Base-by-base conservation (phyloP, 805 yeast genomes). In the Ogataea glucozyma region DNA sequence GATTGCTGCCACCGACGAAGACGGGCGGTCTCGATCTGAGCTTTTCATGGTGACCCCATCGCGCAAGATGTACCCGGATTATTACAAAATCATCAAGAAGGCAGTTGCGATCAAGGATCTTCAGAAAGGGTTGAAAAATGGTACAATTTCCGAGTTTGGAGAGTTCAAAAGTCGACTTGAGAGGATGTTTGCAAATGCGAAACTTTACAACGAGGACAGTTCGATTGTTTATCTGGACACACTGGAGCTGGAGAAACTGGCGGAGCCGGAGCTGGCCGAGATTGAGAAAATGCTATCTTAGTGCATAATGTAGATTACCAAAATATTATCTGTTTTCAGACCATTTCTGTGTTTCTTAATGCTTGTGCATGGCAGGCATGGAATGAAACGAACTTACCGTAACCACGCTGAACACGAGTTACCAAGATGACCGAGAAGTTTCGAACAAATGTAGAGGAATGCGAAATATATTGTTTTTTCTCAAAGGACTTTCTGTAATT, bases 51-150 rank as follows among this genome's bases (percentile, higher is more conserved):
- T 61, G 22, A 87, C 88, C 1, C 98, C 98, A 3, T 75, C 90
- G 0, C 75, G 76, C 49, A 76, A 77, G 60, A 60, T 79, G 41
- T 91, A 88, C 61, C 93, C 97, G 0, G 97, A 91, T 64, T 91
- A 91, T 62, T 91, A 84, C 53, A 68, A 72, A 53, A 58, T 83
- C 23, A 83, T 85, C 54, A 64, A 68, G 49, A 64, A 66, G 41
- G 89, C 90, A 2, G 76, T 82, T 18, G 73, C 89, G 2, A 62
- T 85, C 38, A 69, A 70, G 39, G 78, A 72, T 49, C 67, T 85
- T 41, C 69, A 66, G 45, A 79, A 76, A 62, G 71, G 71, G 40
- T 56, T 82, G 41, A 68, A 70, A 16, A 54, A 58, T 19, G 62
- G 59, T 4, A 46, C 47, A 14, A 72, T 72, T 46, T 45, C 36